Percentiles rank a stretch among this genome's conserved stretches.
phyloP scores from a whole-genome alignment of 73 alveolate species.

The Paramecium biaurelia region DNA sequence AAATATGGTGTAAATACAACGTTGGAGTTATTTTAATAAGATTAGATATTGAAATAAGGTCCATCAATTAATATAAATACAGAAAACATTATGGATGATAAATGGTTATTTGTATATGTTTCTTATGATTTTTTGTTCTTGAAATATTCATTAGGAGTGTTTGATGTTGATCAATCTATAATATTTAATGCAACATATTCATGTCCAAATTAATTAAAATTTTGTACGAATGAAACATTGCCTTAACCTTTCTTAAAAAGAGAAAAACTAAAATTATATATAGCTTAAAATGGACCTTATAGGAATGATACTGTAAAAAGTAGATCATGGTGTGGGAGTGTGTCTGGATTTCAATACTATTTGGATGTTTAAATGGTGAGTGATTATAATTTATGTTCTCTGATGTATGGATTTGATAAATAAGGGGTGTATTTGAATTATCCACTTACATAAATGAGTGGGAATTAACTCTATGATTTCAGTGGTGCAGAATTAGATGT shows the following conservation, averaged over 20 bases:
- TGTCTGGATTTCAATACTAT: neutral
- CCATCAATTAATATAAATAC: neutral
- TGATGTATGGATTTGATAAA: neutral
- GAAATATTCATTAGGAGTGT: neutral
- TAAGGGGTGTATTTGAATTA: neutral
- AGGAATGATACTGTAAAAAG: neutral
- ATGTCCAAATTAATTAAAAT: neutral
- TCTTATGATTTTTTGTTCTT: neutral
- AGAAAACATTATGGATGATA: neutral
- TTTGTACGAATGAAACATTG: neutral
- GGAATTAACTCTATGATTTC: neutral
- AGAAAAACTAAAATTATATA: neutral
- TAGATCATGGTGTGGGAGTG: neutral
- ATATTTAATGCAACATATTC: neutral
- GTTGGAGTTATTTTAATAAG: neutral
- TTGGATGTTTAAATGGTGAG: neutral
- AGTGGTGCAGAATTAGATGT: neutral
- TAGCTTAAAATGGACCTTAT: neutral
- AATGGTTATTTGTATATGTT: neutral
- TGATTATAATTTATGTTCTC: neutral
- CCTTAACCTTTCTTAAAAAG: neutral
- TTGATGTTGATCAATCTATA: neutral
- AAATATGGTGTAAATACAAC: neutral
- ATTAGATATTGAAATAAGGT: neutral
- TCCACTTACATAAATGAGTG: neutral